These are phyloP conservation scores for Pseudocercospora pini-densiflorae DNA, from an alignment of 2,329 filamentous ascomycete species.

Conservation along the genomic window DNA sequence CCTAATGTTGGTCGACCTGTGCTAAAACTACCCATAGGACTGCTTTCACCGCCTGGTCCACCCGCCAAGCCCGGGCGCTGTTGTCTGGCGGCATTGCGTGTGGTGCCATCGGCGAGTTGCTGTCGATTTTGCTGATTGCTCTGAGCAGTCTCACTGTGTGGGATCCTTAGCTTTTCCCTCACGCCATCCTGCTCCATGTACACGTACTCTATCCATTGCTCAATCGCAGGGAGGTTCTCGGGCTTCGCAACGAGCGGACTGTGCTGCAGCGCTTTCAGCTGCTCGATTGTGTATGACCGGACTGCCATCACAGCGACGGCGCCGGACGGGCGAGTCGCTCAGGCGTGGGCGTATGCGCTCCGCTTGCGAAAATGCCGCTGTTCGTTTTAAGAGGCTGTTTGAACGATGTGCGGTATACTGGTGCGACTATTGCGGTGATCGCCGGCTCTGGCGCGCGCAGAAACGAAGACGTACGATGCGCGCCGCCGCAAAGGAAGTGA, in stretches of 20 bases:
- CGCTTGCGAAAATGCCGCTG: background rate
- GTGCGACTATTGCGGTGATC: background rate
- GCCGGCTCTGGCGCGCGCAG: background rate
- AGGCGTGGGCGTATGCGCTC: background rate
- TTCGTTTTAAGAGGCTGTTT: background rate
- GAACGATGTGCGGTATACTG: background rate
- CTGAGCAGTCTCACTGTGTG: slow-evolving; percentile 39
- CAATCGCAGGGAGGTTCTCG: slow-evolving; percentile 75
- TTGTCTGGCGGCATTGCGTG: slow-evolving; percentile 24
- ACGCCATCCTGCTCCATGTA: slow-evolving; percentile 40
- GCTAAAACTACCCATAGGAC: slow-evolving; percentile 44
- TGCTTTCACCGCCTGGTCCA: slow-evolving; percentile 20
- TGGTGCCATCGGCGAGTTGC: slow-evolving; percentile 24
- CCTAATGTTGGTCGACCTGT: slow-evolving; percentile 38
- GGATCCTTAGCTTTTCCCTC: slow-evolving; percentile 45
- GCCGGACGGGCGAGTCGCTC: slow-evolving; percentile 8
- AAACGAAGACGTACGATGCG: background rate
- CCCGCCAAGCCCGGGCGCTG: slow-evolving; percentile 16
- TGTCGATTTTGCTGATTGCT: slow-evolving; percentile 23
- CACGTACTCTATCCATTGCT: slow-evolving; percentile 93
- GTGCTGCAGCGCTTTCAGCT: slow-evolving; percentile 74
- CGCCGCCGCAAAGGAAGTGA: background rate
- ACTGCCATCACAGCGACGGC: slow-evolving; percentile 33
- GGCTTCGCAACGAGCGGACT: slow-evolving; percentile 87
- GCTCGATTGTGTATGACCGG: slow-evolving; percentile 74